Percentiles rank a stretch among this genome's conserved stretches.
Conservation (phyloP, 2,329 filamentous ascomycete genomes). For the Fusarium xyrophilum region DNA sequence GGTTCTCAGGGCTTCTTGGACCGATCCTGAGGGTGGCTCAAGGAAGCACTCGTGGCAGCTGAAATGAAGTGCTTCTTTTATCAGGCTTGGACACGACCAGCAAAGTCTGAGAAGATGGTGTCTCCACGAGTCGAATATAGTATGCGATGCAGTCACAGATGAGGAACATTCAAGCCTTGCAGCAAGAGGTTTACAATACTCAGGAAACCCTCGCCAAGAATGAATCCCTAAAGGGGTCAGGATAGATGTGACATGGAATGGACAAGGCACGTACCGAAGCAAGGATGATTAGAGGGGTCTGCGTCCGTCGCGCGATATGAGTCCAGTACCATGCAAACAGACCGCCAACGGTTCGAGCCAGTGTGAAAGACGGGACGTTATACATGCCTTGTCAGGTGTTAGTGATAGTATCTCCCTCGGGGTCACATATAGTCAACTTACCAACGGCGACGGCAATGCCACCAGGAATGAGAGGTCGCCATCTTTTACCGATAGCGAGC, state of each 20-base stretch:
- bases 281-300: slow-evolving; percentile 85
- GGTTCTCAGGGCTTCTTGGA: slow-evolving; percentile 70
- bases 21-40: slow-evolving; percentile 50
- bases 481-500: slow-evolving; percentile 60
- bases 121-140: neutral
- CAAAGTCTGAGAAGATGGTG: neutral
- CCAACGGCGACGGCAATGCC: slow-evolving; percentile 95
- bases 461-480: slow-evolving; percentile 82
- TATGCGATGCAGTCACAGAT: slow-evolving; percentile 57
- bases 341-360: slow-evolving; percentile 86
- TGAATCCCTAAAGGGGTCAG: slow-evolving; percentile 68
- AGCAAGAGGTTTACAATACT: slow-evolving; percentile 89
- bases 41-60: slow-evolving; percentile 60
- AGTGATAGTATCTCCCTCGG: slow-evolving; percentile 1
- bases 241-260: neutral
- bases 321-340: slow-evolving; percentile 78
- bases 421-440: slow-evolving; percentile 45
- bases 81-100: neutral
- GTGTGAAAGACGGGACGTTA: slow-evolving; percentile 93
- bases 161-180: slow-evolving; percentile 78
- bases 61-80: slow-evolving; percentile 44
- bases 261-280: slow-evolving; percentile 64
- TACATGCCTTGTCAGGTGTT: slow-evolving; percentile 75
- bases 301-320: slow-evolving; percentile 57
- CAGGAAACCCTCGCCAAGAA: slow-evolving; percentile 88